These are phyloP conservation scores for Picochlorum sp. DNA, from an alignment of 139 green algal species.

Conservation along the genomic window DNA sequence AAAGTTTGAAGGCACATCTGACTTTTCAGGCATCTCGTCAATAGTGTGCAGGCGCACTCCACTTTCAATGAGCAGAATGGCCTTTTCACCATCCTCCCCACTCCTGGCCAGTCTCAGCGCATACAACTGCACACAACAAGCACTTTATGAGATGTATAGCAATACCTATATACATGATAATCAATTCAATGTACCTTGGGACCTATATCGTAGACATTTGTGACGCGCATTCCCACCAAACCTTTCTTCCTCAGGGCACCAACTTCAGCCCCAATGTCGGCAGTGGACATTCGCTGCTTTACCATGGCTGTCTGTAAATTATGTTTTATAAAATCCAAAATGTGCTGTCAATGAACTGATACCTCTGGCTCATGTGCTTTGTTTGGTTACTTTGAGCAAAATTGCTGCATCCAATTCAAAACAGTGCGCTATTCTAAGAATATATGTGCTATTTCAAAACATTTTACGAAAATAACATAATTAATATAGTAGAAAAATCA, in stretches of 20 bases:
- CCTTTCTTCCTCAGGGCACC: constrained; percentile 59
- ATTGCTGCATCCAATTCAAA: too few species aligned
- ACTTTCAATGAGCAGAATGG: constrained; percentile 84
- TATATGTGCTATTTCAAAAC: too few species aligned
- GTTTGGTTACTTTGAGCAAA: too few species aligned
- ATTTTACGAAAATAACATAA: too few species aligned
- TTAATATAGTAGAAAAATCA: not conserved
- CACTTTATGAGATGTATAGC: not conserved
- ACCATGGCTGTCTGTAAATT: constrained; percentile 35
- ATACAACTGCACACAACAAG: constrained; percentile 39
- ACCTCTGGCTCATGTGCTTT: too few species aligned
- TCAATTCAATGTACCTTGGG: constrained; percentile 42
- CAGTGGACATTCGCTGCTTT: constrained; percentile 79
- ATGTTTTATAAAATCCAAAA: too few species aligned
- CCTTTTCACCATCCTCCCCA: constrained; percentile 89
- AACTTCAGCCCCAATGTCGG: constrained; percentile 85
- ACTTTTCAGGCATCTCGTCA: constrained; percentile 54
- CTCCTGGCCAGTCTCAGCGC: constrained; percentile 81
- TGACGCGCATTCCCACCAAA: constrained; percentile 73
- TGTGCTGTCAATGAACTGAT: too few species aligned
- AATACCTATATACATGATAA: constrained; percentile 1
- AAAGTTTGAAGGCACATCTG: constrained; percentile 82
- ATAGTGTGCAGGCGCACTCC: constrained; percentile 84
- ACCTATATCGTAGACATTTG: constrained; percentile 84
- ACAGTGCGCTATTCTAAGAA: too few species aligned